These are phyloP conservation scores for Neurospora intermedia DNA, from an alignment of 495 filamentous ascomycete species.

Conservation along the genomic window DNA sequence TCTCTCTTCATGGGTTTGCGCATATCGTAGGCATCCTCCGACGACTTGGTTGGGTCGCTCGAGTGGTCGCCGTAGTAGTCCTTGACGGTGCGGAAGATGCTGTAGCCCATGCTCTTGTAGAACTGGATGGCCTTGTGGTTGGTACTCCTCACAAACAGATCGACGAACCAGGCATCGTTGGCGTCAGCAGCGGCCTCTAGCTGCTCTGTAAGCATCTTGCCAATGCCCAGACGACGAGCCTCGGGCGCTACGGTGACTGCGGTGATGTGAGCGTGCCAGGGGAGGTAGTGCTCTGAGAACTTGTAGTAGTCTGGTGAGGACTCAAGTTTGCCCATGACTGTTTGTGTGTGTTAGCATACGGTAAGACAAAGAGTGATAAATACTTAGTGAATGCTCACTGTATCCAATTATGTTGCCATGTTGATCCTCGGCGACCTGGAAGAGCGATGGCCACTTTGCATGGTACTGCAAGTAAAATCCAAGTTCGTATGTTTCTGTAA, in stretches of 20 bases:
- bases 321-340: constrained; percentile 95
- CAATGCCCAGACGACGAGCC: constrained; percentile 76
- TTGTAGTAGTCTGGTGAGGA: constrained; percentile 62
- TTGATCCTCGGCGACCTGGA: constrained; percentile 73
- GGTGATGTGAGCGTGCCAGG: constrained; percentile 97
- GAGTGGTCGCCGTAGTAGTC: constrained; percentile 71
- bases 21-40: constrained; percentile 93
- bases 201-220: constrained; percentile 62
- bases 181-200: constrained; percentile 74
- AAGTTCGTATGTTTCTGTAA: constrained; percentile 94
- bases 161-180: constrained; percentile 85
- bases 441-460: constrained; percentile 87
- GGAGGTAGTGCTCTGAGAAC: constrained; percentile 74
- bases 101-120: constrained; percentile 84
- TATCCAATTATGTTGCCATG: constrained; percentile 82
- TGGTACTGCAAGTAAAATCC: constrained; percentile 93
- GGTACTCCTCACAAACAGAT: constrained; percentile 81
- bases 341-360: background rate
- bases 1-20: constrained; percentile 83
- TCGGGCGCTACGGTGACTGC: constrained; percentile 85
- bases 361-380: background rate
- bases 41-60: constrained; percentile 52
- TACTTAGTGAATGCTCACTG: constrained; percentile 51
- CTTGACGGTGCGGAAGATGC: constrained; percentile 75
- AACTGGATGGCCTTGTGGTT: constrained; percentile 80